Conservation (phyloP, 2,329 filamentous ascomycete species). For the Cryphonectria naterciae region DNA sequence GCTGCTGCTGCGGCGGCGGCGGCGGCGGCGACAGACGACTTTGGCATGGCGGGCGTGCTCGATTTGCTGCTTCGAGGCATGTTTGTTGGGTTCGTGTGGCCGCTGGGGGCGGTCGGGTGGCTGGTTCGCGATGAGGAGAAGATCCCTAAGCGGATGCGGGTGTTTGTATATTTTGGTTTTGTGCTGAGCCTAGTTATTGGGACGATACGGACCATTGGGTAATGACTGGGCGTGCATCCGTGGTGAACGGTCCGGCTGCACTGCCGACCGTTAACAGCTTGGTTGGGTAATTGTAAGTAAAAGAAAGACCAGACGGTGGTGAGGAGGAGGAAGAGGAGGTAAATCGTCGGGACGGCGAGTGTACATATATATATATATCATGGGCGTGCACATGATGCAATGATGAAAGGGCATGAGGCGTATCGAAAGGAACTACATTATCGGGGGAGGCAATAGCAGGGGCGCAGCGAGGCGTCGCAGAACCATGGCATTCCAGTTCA, state of each 20-base stretch:
- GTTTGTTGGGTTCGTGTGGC: constrained; percentile 93
- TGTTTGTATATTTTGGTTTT: constrained; percentile 86
- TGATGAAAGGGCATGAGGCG: not conserved
- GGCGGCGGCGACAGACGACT: constrained; percentile 54
- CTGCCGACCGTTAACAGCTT: not conserved
- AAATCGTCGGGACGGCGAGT: not conserved
- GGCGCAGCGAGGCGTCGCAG: not conserved
- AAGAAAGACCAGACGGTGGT: not conserved
- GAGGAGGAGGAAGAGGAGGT: not conserved
- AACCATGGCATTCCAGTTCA: constrained; percentile 7
- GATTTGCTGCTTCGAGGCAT: constrained; percentile 89
- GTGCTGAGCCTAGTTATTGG: constrained; percentile 79
- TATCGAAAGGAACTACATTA: not conserved
- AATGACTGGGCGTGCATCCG: not conserved
- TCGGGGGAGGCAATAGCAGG: not conserved
- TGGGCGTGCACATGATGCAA: not conserved
- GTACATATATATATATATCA: not conserved
- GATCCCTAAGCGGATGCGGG: constrained; percentile 80
- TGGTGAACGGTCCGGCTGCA: not conserved
- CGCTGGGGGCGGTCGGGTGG: constrained; percentile 84
- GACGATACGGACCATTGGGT: constrained; percentile 55
- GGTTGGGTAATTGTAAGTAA: not conserved
- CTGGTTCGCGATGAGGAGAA: constrained; percentile 84
- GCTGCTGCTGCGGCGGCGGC: constrained; percentile 49
- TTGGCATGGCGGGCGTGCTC: constrained; percentile 60